Evolutionary conservation across 441 rosid species (phyloP), one percentile per base, ranked within the genome.

Genomic region (Eugenia klotzschiana): DNA sequence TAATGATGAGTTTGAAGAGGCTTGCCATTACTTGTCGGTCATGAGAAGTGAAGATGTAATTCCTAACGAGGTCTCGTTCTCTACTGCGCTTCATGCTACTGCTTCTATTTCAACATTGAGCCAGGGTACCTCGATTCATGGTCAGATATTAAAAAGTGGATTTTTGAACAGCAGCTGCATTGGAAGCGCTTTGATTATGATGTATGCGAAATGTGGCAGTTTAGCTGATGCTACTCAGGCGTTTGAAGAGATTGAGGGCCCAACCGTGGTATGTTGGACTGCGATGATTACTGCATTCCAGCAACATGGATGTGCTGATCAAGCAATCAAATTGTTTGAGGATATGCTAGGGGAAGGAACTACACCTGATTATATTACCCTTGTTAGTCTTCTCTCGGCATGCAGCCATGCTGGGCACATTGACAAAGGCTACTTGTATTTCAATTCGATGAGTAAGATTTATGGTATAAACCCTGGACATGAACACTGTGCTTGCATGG

Each of bases 401-500:
- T 91, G 91, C 51, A 85, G 90, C 86, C 90, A 89, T 55, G 83
- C 87, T 3, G 89, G 90, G n/a, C 83, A 64, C 23, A 85, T 88
- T 57, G 87, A 88, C 37, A 83, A 88, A 52, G 91, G 91, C 33
- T 84, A 15, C 82, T 60, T 43, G 58, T 87, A 87, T 82, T 90
- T 90, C 82, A 37, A 80, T 29, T 86, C 86, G 33, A 91, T 91
- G 89, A 84, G 40, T 26, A 79, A 87, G 82, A 49, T 40, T 56
- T 84, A 87, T 79, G 87, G 86, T 58, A 74, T 89, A 27, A 83
- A 51, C 80, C 91, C 93, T 20, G 84, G 88, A 12, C 87, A 51
- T 27, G 93, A 89, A 86, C 91, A 90, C 83, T 88, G 83, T 81
- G 89, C 90, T 57, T 88, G 89, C 74, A 86, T 91, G 90, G 92